Evolutionary conservation across 1,284 basidiomycete species (phyloP), one percentile per base, ranked within the genome.

Genomic region (Ustilago hordei): DNA sequence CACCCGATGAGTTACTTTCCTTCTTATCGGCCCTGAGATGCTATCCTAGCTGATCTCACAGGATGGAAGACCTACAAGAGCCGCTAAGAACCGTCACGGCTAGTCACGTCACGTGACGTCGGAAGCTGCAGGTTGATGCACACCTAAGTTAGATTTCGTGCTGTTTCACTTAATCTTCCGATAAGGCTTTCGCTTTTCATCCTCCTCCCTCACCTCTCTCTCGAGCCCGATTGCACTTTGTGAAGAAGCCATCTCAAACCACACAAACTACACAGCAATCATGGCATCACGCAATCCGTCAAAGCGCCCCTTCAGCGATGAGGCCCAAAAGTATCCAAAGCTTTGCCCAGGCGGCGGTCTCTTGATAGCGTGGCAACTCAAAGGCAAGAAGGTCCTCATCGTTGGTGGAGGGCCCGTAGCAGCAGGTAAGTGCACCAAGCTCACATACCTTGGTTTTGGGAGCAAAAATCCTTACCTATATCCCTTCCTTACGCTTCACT

Each of bases 401-500:
- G 90, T 96, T 73, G 93, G 96, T 61, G 94, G 94, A n/a, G 95
- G 94, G 52, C 91, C 92, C 74, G 92, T 96, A 53, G 94, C 92
- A 41, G 92, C 91, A 2, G 91, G 92, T 71, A 67, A 69, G 55
- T 64, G 17, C n/a, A n/a, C 17, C 4, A 35, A 32, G 11, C 32
- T 9, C 4, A 12, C 31, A 28, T 28, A 19, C n/a, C 41, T 23
- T 55, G 38, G 35, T 39, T 43, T 23, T 13, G 8, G 9, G 23
- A 28, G 23, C 3, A 28, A 28, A 28, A 28, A 28, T 28, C 23
- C 23, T 28, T 28, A 28, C 2, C 23, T 3, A 28, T 28, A 28
- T 3, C 23, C 23, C 23, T 28, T 28, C 23, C 23, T 28, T 3
- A 28, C 17, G 6, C 17, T 34, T 35, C 13, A 9, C 19, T n/a